phyloP scores from a whole-genome alignment of 495 filamentous ascomycete species.

The Astrocystis sublimbata region DNA sequence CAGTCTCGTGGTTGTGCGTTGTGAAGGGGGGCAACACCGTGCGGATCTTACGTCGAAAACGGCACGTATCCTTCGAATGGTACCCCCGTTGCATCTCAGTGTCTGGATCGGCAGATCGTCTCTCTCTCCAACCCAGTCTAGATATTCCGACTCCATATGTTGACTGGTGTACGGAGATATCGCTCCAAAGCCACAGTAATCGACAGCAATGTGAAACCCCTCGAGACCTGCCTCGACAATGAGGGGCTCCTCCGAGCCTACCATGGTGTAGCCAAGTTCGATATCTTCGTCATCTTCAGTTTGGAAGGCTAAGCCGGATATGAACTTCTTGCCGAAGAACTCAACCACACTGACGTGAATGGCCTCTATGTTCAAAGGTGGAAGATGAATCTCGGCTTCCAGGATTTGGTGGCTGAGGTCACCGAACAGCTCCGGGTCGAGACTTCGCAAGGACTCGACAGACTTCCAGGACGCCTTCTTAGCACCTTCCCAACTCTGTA shows the following conservation, averaged over 20 bases:
- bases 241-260: slow-evolving; percentile 5
- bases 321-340: slow-evolving; percentile 6
- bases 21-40: neutral
- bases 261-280: slow-evolving; percentile 14
- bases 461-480: neutral
- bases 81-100: neutral
- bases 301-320: slow-evolving; percentile 11
- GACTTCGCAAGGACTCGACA: neutral
- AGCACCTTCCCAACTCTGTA: neutral
- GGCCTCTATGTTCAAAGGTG: neutral
- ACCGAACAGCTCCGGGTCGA: neutral
- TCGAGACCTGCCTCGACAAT: slow-evolving; percentile 9
- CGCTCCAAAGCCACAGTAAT: slow-evolving; percentile 10
- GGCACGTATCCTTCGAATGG: slow-evolving; percentile 3
- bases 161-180: slow-evolving; percentile 11
- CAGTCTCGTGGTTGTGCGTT: neutral
- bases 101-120: neutral
- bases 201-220: slow-evolving; percentile 15
- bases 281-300: slow-evolving; percentile 13
- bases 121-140: slow-evolving; percentile 13
- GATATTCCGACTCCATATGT: slow-evolving; percentile 9
- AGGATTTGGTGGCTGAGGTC: neutral
- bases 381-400: slow-evolving; percentile 1
- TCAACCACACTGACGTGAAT: slow-evolving; percentile 16
- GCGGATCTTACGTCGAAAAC: slow-evolving; percentile 12